Conservation (phyloP, 2,329 filamentous ascomycete genomes). For the Aspergillus hortae region DNA sequence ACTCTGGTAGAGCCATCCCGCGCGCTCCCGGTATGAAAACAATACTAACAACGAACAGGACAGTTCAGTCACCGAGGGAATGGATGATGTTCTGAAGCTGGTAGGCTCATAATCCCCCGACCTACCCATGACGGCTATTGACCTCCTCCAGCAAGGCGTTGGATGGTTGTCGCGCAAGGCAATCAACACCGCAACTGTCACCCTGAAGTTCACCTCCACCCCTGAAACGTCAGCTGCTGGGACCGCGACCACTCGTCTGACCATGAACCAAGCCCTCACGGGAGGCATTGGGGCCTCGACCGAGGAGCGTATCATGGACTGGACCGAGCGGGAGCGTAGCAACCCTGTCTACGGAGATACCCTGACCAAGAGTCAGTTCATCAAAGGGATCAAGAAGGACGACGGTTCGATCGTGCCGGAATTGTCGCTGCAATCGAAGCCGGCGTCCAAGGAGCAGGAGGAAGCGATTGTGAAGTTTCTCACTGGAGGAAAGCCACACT, state of each 20-base stretch:
- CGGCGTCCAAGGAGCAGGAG: background rate
- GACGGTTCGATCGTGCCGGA: conserved; percentile 4
- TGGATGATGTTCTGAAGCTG: background rate
- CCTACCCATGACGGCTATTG: background rate
- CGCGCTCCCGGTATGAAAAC: no score
- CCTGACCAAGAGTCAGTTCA: conserved; percentile 4
- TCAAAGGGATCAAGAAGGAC: conserved; percentile 1
- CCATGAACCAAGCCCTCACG: conserved; percentile 7
- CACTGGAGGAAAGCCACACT: background rate
- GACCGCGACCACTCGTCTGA: background rate
- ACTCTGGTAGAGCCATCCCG: background rate
- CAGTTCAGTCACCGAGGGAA: background rate
- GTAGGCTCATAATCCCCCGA: background rate
- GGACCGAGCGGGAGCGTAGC: conserved; percentile 7
- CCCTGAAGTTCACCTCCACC: conserved; percentile 3
- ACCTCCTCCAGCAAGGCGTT: conserved; percentile 7
- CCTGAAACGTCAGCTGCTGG: background rate
- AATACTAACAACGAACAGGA: background rate
- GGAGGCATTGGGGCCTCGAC: conserved; percentile 8
- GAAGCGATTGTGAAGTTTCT: conserved; percentile 4
- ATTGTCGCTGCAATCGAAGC: conserved; percentile 1
- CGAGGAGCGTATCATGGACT: conserved; percentile 11
- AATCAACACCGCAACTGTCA: conserved; percentile 7
- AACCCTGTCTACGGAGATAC: conserved; percentile 9
- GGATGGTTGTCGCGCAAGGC: conserved; percentile 9